Base-by-base conservation (phyloP, 805 yeast genomes). In the Lachancea meyersii region DNA sequence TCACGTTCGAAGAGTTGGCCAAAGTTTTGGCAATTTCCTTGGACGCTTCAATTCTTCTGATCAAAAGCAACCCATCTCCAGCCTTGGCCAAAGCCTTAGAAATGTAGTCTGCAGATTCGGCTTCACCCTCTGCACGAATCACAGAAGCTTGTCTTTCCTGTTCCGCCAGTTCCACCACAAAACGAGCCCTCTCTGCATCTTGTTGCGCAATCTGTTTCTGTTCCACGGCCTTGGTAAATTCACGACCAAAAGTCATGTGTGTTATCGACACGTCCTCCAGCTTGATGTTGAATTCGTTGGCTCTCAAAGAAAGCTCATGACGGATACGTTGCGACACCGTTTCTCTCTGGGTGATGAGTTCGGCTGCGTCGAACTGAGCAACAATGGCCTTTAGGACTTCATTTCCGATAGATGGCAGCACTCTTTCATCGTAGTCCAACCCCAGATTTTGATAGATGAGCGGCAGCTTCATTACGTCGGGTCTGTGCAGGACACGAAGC, bases 191-290 rank as follows among this genome's bases (percentile, higher is more conserved):
- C 71, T 93, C 97, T 19, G 98, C 97, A 62, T 93, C 98, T 69
- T 93, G 98, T 70, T 93, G 98, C 24, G 98, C 98, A 68, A 93
- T 94, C 69, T 93, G 97, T 65, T 93, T 93, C 70, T 86, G 95
- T 70, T 93, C 98, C 47, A 93, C 98, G 26, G 98, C 97, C 67
- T 86, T 89, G 42, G 98, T 93, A 72, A 93, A 93, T 62, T 93
- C 98, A 51, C 75, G 77, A 41, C 98, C 97, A 64, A 93, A 93
- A 0, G 97, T 86, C 86, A 93, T 82, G 68, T 93, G 98, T 13
- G 98, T 93, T 53, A 93, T 93, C 20, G 96, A 86, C 41, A 93
- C 98, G 67, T 93, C 98, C 67, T 93, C 98, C 53, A 93, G 76
- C 61, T 76, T 83, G 60, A 93, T 89, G 67, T 84, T 77, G 71